These are phyloP conservation scores for Xylaria sp. DNA, from an alignment of 2,329 filamentous ascomycete species.

Conservation along the genomic window DNA sequence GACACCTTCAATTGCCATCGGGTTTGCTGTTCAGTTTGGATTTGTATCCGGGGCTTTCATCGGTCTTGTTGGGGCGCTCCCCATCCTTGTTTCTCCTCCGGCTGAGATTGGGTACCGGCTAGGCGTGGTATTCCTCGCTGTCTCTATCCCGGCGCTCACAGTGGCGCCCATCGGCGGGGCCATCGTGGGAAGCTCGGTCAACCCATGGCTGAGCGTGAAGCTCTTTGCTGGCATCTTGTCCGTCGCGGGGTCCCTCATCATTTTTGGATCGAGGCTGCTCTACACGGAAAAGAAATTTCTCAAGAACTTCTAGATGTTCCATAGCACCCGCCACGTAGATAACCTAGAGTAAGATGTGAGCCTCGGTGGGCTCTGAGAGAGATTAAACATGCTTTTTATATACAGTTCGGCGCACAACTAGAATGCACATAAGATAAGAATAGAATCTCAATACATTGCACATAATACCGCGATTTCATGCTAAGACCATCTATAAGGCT, in stretches of 20 bases:
- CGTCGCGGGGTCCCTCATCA: slow-evolving; percentile 9
- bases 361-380: no score
- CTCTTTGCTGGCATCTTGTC: slow-evolving; percentile 13
- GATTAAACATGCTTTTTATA: no score
- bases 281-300: slow-evolving; percentile 15
- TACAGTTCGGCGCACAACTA: no score
- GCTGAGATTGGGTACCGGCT: slow-evolving; percentile 17
- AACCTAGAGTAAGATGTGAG: no score
- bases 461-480: neutral
- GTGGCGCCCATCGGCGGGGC: slow-evolving; percentile 20
- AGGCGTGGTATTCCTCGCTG: slow-evolving; percentile 15
- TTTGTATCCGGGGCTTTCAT: slow-evolving; percentile 18
- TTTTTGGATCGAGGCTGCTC: slow-evolving; percentile 6
- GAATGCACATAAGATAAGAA: no score
- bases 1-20: neutral
- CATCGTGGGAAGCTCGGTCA: neutral
- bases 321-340: neutral
- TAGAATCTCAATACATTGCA: no score
- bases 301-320: neutral
- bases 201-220: slow-evolving; percentile 8
- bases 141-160: slow-evolving; percentile 14
- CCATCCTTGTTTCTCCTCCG: slow-evolving; percentile 4
- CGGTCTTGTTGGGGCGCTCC: slow-evolving; percentile 11
- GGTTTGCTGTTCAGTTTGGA: neutral
- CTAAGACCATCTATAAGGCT: neutral